These are phyloP conservation scores for Penicillium fimorum DNA, from an alignment of 495 filamentous ascomycete species.

Conservation along the genomic window DNA sequence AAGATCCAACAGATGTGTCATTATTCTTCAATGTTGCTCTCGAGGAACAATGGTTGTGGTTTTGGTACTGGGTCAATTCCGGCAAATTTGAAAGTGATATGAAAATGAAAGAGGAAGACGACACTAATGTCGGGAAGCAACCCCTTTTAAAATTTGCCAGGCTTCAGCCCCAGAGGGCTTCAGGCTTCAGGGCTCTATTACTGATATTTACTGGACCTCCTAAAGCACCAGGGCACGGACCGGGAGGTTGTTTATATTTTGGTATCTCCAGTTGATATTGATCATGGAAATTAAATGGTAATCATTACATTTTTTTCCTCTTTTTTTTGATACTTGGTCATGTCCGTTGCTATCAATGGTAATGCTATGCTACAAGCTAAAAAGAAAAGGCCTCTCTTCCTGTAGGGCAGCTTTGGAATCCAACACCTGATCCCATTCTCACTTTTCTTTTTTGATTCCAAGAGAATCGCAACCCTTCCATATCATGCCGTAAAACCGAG, in stretches of 20 bases:
- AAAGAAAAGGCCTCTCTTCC: not conserved
- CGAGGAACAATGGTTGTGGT: not conserved
- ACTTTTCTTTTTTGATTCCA: not conserved
- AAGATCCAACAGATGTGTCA: slow-evolving; percentile 6
- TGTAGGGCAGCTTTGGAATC: not conserved
- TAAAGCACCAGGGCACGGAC: no score
- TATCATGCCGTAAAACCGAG: not conserved
- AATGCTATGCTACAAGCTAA: slow-evolving; percentile 2
- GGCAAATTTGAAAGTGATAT: not conserved
- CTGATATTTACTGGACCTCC: not conserved
- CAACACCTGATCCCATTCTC: not conserved
- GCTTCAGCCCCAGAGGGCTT: no score
- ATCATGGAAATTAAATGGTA: not conserved
- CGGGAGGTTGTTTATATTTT: not conserved
- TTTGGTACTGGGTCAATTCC: not conserved
- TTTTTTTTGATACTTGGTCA: not conserved
- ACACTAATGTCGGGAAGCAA: no score
- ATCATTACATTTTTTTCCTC: not conserved
- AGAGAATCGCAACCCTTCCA: not conserved
- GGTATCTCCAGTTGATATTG: not conserved
- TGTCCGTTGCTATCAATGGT: not conserved
- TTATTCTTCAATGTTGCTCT: not conserved
- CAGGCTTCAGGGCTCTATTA: not conserved
- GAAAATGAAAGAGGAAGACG: not conserved
- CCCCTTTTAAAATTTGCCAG: no score